Evolutionary conservation across 345 rosid species (phyloP), one percentile per base, ranked within the genome.

Genomic region (Moringa oleifera): DNA sequence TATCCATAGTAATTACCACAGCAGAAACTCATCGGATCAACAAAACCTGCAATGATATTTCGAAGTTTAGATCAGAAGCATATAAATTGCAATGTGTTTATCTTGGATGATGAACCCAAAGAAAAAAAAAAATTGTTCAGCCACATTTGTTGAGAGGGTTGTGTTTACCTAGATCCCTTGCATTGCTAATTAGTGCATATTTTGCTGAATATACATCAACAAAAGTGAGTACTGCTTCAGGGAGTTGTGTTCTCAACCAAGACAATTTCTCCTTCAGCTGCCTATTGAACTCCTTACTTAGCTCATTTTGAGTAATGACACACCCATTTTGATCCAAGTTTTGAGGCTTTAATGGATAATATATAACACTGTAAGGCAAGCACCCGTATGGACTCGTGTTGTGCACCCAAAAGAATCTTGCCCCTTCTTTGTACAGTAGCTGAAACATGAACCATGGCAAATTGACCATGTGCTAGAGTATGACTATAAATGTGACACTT

Each of bases 371-470:
- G 17, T 80, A 81, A 0, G 87, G 93, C 81, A 83, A 80, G 79
- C 89, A 88, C 20, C 97, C 93, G 0, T 87, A 24, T 28, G 97
- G 94, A 23, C 93, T 86, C 0, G 93, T 86, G 73, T 86, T 91
- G 64, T 91, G 96, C 56, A 91, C 77, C 85, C 88, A 83, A 81
- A 84, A 91, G 68, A 73, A 70, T 71, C 91, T 88, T 56, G 93
- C 96, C 37, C 91, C 93, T 82, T 85, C 80, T 54, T 73, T 68
- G 69, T 75, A 75, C 20, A 85, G 75, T 69, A 58, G 58, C 95
- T 86, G 78, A 33, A 62, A 69, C 62, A 69, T 51, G 49, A 53
- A 63, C 58, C 59, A 73, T 22, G 58, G 20, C 12, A 68, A 33
- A 33, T 33, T 33, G 37, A 33, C 37, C 11, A 33, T 5, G 5